Conservation (phyloP, 2,329 filamentous ascomycete genomes). For the Dactylonectria macrodidyma region DNA sequence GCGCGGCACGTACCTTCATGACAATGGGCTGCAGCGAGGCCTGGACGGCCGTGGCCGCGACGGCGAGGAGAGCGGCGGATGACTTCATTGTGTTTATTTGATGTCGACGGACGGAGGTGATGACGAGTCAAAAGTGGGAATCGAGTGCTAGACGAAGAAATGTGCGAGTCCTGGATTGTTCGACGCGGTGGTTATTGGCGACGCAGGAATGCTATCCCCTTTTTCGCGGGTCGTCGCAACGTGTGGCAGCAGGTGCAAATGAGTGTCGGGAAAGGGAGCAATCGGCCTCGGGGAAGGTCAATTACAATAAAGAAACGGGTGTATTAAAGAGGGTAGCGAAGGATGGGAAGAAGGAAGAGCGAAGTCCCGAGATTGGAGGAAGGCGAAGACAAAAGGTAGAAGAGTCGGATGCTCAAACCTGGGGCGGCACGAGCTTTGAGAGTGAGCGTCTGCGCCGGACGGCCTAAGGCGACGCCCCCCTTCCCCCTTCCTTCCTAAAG, state of each 20-base stretch:
- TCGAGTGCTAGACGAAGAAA: conserved; percentile 37
- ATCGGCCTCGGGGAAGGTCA: conserved; percentile 45
- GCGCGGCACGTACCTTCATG: conserved; percentile 72
- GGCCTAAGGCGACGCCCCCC: conserved; percentile 14
- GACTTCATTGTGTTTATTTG: conserved; percentile 52
- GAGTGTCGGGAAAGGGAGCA: conserved; percentile 50
- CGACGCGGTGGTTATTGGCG: conserved; percentile 25
- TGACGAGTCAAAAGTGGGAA: conserved; percentile 24
- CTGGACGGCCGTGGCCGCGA: conserved; percentile 57
- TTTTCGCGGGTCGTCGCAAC: conserved; percentile 32
- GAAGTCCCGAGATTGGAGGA: conserved; percentile 24
- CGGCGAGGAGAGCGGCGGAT: conserved; percentile 57
- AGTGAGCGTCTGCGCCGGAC: conserved; percentile 12
- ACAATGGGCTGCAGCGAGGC: conserved; percentile 71
- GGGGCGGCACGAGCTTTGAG: conserved; percentile 32
- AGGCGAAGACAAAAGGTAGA: conserved; percentile 29
- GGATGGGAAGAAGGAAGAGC: conserved; percentile 37
- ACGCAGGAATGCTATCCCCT: conserved; percentile 39
- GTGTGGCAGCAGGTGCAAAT: conserved; percentile 37
- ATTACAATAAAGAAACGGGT: conserved; percentile 38
- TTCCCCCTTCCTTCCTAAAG: conserved; percentile 24
- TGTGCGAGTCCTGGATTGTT: conserved; percentile 26
- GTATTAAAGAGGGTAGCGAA: conserved; percentile 47
- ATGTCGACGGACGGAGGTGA: conserved; percentile 35
- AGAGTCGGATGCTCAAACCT: conserved; percentile 29